phyloP scores from a whole-genome alignment of 495 filamentous ascomycete species.

The Aspergillus bertholletiae region DNA sequence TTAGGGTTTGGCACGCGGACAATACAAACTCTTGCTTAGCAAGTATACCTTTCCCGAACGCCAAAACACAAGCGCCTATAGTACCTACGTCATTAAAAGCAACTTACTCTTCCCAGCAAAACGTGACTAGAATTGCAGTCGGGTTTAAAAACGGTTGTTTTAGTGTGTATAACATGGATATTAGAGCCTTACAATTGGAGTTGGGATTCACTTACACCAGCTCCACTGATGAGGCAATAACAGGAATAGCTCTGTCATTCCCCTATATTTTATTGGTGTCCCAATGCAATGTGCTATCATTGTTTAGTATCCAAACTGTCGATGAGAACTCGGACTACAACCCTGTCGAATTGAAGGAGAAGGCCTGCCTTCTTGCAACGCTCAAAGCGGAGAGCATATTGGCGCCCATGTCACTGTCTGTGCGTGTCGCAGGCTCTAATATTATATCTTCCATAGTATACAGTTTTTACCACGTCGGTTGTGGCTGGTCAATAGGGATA shows the following conservation, averaged over 20 bases:
- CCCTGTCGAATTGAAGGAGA: slow-evolving; percentile 8
- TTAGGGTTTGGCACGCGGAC: slow-evolving; percentile 76
- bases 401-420: slow-evolving; percentile 73
- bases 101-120: slow-evolving; percentile 37
- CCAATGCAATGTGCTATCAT: slow-evolving; percentile 62
- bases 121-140: slow-evolving; percentile 48
- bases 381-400: slow-evolving; percentile 77
- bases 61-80: slow-evolving; percentile 9
- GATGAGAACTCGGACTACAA: slow-evolving; percentile 1
- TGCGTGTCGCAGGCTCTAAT: slow-evolving; percentile 56
- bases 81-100: slow-evolving; percentile 67
- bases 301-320: slow-evolving; percentile 59
- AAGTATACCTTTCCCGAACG: slow-evolving; percentile 20
- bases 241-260: slow-evolving; percentile 66
- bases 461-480: slow-evolving; percentile 48
- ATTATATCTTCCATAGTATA: slow-evolving; percentile 85
- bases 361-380: slow-evolving; percentile 68
- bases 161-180: slow-evolving; percentile 60
- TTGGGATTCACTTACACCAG: slow-evolving; percentile 51
- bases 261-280: slow-evolving; percentile 81
- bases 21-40: slow-evolving; percentile 38
- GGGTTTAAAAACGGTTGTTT: slow-evolving; percentile 80
- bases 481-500: slow-evolving; percentile 84
- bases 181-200: slow-evolving; percentile 35
- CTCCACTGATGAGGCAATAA: slow-evolving; percentile 61